A percentile compares a stretch with the other conserved stretches of the same genome.
These are phyloP conservation scores for Linum usitatissimum DNA, from an alignment of 345 rosid species.

Conservation along the genomic window DNA sequence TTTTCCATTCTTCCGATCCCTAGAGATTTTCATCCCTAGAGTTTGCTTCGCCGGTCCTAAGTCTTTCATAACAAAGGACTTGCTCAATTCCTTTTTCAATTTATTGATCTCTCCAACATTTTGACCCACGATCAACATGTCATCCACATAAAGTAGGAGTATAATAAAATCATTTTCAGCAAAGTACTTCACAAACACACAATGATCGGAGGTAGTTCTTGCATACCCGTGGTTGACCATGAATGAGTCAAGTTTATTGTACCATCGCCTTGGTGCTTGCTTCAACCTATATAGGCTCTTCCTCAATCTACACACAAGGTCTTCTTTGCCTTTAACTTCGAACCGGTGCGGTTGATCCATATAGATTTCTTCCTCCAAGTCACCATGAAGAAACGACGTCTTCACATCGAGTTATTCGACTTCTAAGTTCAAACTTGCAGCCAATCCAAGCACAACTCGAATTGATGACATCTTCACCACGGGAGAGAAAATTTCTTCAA, in stretches of 20 bases:
- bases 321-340: neutral
- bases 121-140: neutral
- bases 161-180: neutral
- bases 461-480: neutral
- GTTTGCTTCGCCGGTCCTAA: neutral
- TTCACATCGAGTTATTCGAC: neutral
- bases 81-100: neutral
- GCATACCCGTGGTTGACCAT: neutral
- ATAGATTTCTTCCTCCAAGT: neutral
- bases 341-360: neutral
- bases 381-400: neutral
- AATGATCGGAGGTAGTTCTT: neutral
- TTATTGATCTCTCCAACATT: neutral
- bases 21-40: constrained; percentile 1
- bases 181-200: neutral
- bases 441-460: neutral
- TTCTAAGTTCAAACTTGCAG: neutral
- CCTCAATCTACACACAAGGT: neutral
- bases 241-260: neutral
- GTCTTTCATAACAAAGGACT: neutral
- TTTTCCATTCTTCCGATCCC: neutral
- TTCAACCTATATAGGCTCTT: neutral
- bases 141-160: neutral
- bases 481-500: neutral
- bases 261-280: neutral